Percentiles rank a stretch among this genome's conserved stretches.
phyloP scores from a whole-genome alignment of 2,329 filamentous ascomycete genomes.

The Aspergillus sp. region DNA sequence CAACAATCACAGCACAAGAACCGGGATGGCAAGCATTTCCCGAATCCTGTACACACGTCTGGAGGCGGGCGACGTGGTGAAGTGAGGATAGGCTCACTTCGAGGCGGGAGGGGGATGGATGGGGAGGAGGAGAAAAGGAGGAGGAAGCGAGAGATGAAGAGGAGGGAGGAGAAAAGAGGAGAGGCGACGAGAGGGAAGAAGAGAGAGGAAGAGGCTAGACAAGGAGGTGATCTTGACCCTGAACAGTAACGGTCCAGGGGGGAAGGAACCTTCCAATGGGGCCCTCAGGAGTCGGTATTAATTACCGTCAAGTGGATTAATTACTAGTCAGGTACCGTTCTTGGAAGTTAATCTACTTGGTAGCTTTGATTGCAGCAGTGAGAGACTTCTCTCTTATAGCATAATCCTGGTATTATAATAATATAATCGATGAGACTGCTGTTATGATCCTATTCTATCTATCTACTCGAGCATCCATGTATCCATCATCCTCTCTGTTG shows the following conservation, averaged over 20 bases:
- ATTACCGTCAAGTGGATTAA: neutral
- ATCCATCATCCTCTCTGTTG: neutral
- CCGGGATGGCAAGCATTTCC: conserved; percentile 45
- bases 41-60: conserved; percentile 13
- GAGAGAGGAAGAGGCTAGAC: conserved; percentile 14
- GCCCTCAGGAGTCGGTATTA: neutral
- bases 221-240: conserved; percentile 20
- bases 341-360: no score
- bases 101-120: conserved; percentile 3
- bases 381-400: no score
- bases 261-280: conserved; percentile 7
- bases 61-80: conserved; percentile 4
- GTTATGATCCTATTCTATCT: no score
- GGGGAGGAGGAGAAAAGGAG: conserved; percentile 6
- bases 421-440: no score
- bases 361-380: no score
- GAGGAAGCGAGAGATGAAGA: conserved; percentile 9
- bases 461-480: no score
- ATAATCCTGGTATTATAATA: no score
- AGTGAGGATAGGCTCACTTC: conserved; percentile 13
- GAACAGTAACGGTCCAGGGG: conserved; percentile 12
- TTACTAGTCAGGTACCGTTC: neutral
- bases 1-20: conserved; percentile 30
- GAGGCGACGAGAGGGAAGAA: conserved; percentile 10
- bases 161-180: conserved; percentile 15